Evolutionary conservation across 139 green algal species (phyloP).

Genomic region (Bryopsis sp.): DNA sequence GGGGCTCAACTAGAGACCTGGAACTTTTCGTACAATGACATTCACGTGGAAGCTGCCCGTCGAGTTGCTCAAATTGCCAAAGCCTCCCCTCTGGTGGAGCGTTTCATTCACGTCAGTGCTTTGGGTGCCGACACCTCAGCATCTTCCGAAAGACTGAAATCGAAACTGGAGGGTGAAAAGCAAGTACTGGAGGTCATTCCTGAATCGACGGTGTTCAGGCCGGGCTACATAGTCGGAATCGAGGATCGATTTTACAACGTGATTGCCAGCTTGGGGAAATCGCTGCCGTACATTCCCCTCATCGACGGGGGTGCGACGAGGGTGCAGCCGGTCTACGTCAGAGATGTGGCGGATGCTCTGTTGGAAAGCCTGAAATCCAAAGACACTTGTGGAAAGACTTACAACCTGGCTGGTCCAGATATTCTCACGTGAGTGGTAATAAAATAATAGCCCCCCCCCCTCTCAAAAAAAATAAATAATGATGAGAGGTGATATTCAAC

Average conservation of each 20-base stretch:
- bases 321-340: constrained; percentile 43
- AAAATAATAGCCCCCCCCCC: too few relatives aligned
- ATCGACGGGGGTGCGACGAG: constrained; percentile 53
- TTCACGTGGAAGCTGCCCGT: constrained; percentile 21
- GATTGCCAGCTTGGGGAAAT: constrained; percentile 51
- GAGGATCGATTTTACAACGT: constrained; percentile 87
- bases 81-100: constrained; percentile 40
- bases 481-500: too few relatives aligned
- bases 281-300: constrained; percentile 51
- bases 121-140: constrained; percentile 56
- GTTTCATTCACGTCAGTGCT: constrained; percentile 66
- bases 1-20: constrained; percentile 79
- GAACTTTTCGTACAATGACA: constrained; percentile 86
- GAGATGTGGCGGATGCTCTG: constrained; percentile 39
- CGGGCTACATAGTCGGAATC: constrained; percentile 67
- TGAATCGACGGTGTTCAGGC: constrained; percentile 45
- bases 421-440: constrained; percentile 55
- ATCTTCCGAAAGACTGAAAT: constrained; percentile 53
- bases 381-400: constrained; percentile 62
- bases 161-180: constrained; percentile 60
- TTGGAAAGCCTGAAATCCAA: constrained; percentile 37
- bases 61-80: constrained; percentile 1
- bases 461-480: too few relatives aligned
- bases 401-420: constrained; percentile 80
- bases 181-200: constrained; percentile 29